Conservation (phyloP, 805 yeast species). For the Saccharomycopsis malanga region DNA sequence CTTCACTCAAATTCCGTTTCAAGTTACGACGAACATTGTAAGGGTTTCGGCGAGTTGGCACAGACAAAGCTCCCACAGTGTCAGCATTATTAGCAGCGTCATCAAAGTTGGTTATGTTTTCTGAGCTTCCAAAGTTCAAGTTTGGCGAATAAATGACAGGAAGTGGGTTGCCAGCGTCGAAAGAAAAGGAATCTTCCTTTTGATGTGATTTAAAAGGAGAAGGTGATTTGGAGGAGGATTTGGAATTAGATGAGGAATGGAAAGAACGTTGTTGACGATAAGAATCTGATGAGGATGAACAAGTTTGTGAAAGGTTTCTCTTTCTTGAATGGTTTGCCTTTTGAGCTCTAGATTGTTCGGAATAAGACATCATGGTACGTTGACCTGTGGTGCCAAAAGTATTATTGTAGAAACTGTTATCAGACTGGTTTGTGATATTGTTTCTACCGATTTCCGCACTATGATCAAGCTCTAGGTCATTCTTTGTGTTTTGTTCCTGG, state of each 20-base stretch:
- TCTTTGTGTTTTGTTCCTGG: background rate
- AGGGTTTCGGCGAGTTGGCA: background rate
- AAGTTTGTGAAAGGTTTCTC: slow-evolving; percentile 17
- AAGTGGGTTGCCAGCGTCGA: slow-evolving; percentile 8
- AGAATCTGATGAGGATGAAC: slow-evolving; percentile 12
- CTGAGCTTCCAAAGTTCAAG: too few relatives aligned
- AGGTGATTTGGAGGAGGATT: background rate
- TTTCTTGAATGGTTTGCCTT: slow-evolving; percentile 19
- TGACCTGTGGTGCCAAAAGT: background rate
- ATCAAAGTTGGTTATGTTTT: background rate
- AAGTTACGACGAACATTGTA: background rate
- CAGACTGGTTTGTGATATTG: background rate
- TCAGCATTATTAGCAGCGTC: background rate
- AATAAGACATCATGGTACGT: slow-evolving; percentile 5
- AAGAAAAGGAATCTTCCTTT: slow-evolving; percentile 13
- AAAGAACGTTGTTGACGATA: background rate
- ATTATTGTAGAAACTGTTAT: background rate
- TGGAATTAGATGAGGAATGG: background rate
- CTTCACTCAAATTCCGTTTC: background rate
- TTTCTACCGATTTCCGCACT: slow-evolving; percentile 16
- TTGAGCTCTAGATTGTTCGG: slow-evolving; percentile 15
- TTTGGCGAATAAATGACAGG: slow-evolving; percentile 17
- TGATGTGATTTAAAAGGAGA: background rate
- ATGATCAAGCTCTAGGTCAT: background rate
- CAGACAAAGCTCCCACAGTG: background rate